Conservation (phyloP, 2,329 filamentous ascomycete species). For the Metarhizium rileyi region DNA sequence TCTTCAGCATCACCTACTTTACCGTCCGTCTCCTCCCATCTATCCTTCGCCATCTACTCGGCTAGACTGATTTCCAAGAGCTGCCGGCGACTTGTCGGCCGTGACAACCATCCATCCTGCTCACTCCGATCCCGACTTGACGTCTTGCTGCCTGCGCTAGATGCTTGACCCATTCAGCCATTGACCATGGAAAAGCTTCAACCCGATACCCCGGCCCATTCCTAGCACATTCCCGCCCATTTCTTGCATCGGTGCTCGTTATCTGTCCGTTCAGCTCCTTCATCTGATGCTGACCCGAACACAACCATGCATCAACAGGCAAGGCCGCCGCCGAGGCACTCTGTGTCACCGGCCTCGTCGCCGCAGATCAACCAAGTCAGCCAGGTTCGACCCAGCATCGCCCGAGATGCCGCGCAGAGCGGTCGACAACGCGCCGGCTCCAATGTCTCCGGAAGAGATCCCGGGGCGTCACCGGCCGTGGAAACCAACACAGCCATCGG, state of each 20-base stretch:
- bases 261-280: neutral
- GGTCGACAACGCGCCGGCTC: slow-evolving; percentile 35
- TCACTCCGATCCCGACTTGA: neutral
- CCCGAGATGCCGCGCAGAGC: slow-evolving; percentile 48
- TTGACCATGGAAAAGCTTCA: slow-evolving; percentile 8
- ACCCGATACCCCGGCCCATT: neutral
- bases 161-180: neutral
- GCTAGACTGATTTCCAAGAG: neutral
- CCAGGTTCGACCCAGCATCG: slow-evolving; percentile 62
- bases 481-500: slow-evolving; percentile 32
- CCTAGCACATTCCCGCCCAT: neutral
- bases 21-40: neutral
- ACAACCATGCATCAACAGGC: slow-evolving; percentile 78
- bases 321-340: slow-evolving; percentile 58
- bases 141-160: neutral
- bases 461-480: slow-evolving; percentile 37
- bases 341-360: slow-evolving; percentile 60
- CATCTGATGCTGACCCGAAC: slow-evolving; percentile 2
- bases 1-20: neutral
- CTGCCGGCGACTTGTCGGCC: neutral
- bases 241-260: neutral
- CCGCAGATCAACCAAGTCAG: slow-evolving; percentile 49
- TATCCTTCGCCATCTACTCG: neutral
- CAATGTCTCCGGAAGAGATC: slow-evolving; percentile 30
- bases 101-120: neutral